A percentile compares a stretch with the other conserved stretches of the same genome.
Evolutionary conservation across 2,329 filamentous ascomycete species (phyloP).

Genomic region (Paraphaeosphaeria minitans): DNA sequence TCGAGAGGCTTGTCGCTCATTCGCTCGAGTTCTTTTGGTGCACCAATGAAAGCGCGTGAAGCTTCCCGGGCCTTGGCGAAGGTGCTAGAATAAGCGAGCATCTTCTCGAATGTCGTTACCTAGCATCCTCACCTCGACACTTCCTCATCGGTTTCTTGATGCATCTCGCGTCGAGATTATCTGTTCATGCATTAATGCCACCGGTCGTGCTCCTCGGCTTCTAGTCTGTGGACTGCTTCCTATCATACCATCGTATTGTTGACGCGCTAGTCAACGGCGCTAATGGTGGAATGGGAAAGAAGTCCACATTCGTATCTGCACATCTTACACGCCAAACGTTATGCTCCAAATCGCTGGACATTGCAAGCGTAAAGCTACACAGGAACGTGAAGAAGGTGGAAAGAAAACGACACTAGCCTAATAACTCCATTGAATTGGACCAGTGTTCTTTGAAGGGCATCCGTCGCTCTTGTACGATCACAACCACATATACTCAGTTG

Average conservation of each 20-base stretch:
- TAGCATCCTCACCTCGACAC: background rate
- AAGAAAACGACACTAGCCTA: background rate
- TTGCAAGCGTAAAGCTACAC: background rate
- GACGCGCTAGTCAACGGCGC: background rate
- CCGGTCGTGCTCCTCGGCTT: too few species aligned
- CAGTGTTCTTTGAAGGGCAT: background rate
- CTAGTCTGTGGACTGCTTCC: too few species aligned
- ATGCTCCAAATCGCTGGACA: background rate
- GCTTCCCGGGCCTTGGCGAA: constrained; percentile 5
- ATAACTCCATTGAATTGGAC: background rate
- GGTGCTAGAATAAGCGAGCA: constrained; percentile 9
- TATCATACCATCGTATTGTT: background rate
- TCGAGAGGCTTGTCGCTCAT: constrained; percentile 2
- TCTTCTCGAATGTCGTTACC: background rate
- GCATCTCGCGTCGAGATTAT: too few species aligned
- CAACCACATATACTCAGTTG: background rate
- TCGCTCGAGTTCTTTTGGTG: background rate
- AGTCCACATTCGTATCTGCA: background rate
- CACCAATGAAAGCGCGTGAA: constrained; percentile 10
- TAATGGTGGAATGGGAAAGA: background rate
- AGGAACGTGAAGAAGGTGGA: background rate
- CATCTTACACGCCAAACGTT: background rate
- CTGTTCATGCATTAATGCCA: too few species aligned
- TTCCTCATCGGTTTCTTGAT: too few species aligned
- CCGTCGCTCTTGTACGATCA: background rate